Base-by-base conservation (phyloP, 495 filamentous ascomycete genomes). In the Aspergillus indologenus region DNA sequence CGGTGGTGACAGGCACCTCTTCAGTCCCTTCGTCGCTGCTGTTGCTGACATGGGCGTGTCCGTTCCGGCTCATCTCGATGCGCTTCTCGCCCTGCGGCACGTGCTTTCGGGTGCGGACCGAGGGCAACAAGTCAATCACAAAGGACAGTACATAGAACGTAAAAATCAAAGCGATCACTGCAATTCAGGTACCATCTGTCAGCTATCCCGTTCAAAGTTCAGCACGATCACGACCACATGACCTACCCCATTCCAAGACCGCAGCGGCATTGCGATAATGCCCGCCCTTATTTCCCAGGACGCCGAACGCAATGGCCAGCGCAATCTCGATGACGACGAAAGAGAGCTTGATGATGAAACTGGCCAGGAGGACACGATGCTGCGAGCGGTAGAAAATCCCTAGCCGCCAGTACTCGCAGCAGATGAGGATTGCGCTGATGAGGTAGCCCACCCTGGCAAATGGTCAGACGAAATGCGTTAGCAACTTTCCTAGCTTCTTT, bases 111-210 rank as follows among this genome's bases (percentile, higher is more conserved):
- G 84, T 90, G 15, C 82, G 78, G 2, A 89, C 79, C 19, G 91
- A 90, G 0, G 94, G 94, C 53, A 91, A 76, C 42, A 98, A 79
- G 69, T 98, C 94, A 65, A 98, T 76, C 54, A 89, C 83, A 76
- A 96, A 98, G 43, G 89, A 91, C 49, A 96, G 81, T 45, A 96
- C 78, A 71, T 95, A 97, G 65, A 90, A 88, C 11, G 87, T 92
- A 75, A 96, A 98, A 60, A 97, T 78, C 63, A 98, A 86, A 21
- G 92, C 87, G 60, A 98, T 87, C 53, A 87, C 74, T 83, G 12
- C 12, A 14, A 40, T 2, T 15, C 34, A 40, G 12, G 3, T 29
- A 29, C n/a, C 26, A 3, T 40, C 2, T 40, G 34, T 40, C 34
- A 40, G 34, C 12, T 40, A 11, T 40, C 12, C 7, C 5, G 34